A percentile compares a stretch with the other conserved stretches of the same genome.
phyloP scores from a whole-genome alignment of 2,329 filamentous ascomycete species.

The Thermomyces lanuginosus region DNA sequence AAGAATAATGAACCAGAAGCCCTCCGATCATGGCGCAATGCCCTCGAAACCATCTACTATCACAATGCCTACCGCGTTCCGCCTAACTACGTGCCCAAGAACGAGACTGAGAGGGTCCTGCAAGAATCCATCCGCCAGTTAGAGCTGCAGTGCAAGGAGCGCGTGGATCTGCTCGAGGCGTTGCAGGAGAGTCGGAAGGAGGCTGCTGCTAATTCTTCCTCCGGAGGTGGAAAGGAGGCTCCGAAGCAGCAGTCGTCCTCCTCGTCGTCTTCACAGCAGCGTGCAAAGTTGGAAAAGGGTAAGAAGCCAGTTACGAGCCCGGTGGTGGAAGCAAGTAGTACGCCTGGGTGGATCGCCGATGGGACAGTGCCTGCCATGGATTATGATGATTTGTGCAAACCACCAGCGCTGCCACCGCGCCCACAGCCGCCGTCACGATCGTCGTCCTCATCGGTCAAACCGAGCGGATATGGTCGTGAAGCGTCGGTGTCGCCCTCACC shows the following conservation, averaged over 20 bases:
- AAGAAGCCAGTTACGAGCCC: conserved; percentile 16
- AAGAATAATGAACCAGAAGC: conserved; percentile 87
- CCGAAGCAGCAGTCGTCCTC: conserved; percentile 8
- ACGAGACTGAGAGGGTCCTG: conserved; percentile 69
- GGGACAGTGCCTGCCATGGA: conserved; percentile 67
- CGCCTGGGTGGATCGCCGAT: conserved; percentile 53
- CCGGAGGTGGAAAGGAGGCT: conserved; percentile 14
- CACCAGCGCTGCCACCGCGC: conserved; percentile 38
- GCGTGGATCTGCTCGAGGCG: conserved; percentile 74
- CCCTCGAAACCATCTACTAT: conserved; percentile 75
- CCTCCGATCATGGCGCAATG: conserved; percentile 73
- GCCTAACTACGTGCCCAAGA: conserved; percentile 51
- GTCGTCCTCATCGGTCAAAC: conserved; percentile 13
- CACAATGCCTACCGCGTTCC: conserved; percentile 63
- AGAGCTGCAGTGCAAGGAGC: conserved; percentile 83
- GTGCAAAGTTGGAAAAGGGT: conserved; percentile 12
- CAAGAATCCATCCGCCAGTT: conserved; percentile 66
- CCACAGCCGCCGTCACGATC: conserved; percentile 15
- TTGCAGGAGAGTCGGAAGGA: conserved; percentile 50
- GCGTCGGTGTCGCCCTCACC: conserved; percentile 13
- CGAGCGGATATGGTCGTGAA: no score
- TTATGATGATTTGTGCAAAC: conserved; percentile 67
- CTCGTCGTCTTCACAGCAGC: conserved; percentile 8
- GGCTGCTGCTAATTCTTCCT: conserved; percentile 29
- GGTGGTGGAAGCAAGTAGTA: conserved; percentile 6